Percentiles rank a stretch among this genome's conserved stretches.
Conservation (phyloP, 345 rosid genomes). For the Salix viminalis region DNA sequence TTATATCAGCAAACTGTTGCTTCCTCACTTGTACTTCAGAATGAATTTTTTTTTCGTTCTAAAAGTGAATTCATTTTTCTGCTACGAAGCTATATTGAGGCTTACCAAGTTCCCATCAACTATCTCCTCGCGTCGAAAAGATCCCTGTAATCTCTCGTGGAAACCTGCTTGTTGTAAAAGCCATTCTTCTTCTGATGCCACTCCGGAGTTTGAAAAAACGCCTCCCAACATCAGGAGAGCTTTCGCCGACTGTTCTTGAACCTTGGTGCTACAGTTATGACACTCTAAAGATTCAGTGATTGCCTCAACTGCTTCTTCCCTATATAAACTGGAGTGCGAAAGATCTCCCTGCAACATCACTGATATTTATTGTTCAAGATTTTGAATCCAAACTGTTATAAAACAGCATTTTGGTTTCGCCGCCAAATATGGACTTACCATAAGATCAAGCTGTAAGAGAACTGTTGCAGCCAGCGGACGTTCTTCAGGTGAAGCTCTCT, state of each 20-base stretch:
- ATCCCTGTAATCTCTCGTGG: constrained; percentile 16
- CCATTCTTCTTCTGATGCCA: constrained; percentile 38
- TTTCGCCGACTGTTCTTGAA: constrained; percentile 54
- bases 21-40: neutral
- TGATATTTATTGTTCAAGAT: constrained; percentile 22
- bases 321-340: constrained; percentile 40
- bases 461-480: constrained; percentile 50
- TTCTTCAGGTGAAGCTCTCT: constrained; percentile 43
- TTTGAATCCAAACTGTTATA: constrained; percentile 1
- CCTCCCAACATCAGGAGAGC: constrained; percentile 55
- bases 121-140: constrained; percentile 15
- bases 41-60: neutral
- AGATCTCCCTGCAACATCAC: constrained; percentile 53
- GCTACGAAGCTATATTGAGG: neutral
- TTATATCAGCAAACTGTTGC: neutral
- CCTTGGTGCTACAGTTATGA: constrained; percentile 18
- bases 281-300: constrained; percentile 41
- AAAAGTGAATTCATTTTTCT: neutral
- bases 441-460: constrained; percentile 57
- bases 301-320: constrained; percentile 63
- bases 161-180: constrained; percentile 36
- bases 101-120: constrained; percentile 33
- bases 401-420: neutral
- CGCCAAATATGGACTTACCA: constrained; percentile 33
- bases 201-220: constrained; percentile 30